Base-by-base conservation (phyloP, 768 basidiomycete species). In the Trametes sanguinea region DNA sequence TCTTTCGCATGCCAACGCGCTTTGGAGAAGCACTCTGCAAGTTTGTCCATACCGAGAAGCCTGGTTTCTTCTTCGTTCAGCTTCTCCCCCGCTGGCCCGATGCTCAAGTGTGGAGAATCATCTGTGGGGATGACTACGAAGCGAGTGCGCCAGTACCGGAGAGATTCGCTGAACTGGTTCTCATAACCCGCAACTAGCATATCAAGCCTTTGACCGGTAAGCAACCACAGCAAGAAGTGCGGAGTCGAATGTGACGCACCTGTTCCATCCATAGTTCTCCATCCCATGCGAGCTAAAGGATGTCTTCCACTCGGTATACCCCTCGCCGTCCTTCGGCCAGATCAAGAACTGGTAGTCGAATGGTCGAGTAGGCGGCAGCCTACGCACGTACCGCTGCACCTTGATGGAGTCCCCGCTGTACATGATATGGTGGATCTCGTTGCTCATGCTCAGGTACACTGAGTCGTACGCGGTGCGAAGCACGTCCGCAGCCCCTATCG, bases 131-230 rank as follows among this genome's bases (percentile, higher is more conserved):
- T 90, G 17, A 99, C 86, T 29, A 98, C 82, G 72, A 97, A 97
- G 22, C 95, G 82, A 0, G 95, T 98, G 11, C 95, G 83, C 93
- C 96, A 97, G 68, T 96, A 96, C 48, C 92, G 85, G 35, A 95
- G 78, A 2, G 90, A 88, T 62, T 94, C 91, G 68, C 85, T 85
- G 71, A 91, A 87, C 53, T 89, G 81, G 62, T 87, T 85, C 69
- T 94, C 89, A 67, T 94, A 90, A 1, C 91, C 89, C 37, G 88
- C 88, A 3, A 92, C 86, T 3, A 94, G 73, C 90, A 94, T 92
- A 70, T 94, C 92, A 60, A 94, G 71, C 62, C 92, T 94, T 52
- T 0, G 2, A 6, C 35, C 8, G 42, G 7, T 43, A 14, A 45
- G 51, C 8, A 29, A 6, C 11, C 32, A 13, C 5, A 10, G 3